A percentile compares a stretch with the other conserved stretches of the same genome.
Conservation (phyloP, 192 early-diverging fungal species). For the Funneliformis mosseae region DNA sequence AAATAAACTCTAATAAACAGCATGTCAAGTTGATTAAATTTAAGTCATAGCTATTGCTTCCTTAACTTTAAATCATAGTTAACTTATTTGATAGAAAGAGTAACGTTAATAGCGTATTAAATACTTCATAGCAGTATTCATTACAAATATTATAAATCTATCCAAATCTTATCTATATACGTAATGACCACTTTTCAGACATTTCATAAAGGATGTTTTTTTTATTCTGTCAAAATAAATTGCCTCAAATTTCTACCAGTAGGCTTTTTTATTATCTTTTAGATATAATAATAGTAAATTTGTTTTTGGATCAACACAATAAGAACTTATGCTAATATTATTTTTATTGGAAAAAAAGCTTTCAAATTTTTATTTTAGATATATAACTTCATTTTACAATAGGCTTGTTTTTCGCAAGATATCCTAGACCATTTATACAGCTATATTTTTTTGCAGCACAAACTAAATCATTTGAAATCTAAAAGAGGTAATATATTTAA, state of each 20-base stretch:
- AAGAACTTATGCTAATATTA: neutral
- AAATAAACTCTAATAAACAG: too few relatives aligned
- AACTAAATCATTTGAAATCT: slow-evolving; percentile 2
- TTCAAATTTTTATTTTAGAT: neutral
- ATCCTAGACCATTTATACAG: neutral
- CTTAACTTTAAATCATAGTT: too few relatives aligned
- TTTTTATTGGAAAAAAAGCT: neutral
- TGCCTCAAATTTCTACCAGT: too few relatives aligned
- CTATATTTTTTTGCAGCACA: neutral
- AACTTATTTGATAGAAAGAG: too few relatives aligned
- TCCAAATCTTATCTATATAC: neutral
- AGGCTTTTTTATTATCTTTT: neutral
- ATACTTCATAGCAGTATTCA: slow-evolving; percentile 3
- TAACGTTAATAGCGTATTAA: neutral
- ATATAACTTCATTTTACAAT: neutral
- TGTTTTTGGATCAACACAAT: too few relatives aligned
- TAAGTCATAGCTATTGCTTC: too few relatives aligned
- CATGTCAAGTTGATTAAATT: too few relatives aligned
- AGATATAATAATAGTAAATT: too few relatives aligned
- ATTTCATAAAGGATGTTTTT: neutral
- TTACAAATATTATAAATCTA: neutral
- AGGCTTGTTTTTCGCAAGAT: neutral
- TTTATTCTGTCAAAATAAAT: neutral
- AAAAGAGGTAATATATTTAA: neutral
- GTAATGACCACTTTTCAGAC: neutral